Evolutionary conservation across 306 rosid genomes (phyloP), one percentile per base, ranked within the genome.

Genomic region (Fragaria iinumae): DNA sequence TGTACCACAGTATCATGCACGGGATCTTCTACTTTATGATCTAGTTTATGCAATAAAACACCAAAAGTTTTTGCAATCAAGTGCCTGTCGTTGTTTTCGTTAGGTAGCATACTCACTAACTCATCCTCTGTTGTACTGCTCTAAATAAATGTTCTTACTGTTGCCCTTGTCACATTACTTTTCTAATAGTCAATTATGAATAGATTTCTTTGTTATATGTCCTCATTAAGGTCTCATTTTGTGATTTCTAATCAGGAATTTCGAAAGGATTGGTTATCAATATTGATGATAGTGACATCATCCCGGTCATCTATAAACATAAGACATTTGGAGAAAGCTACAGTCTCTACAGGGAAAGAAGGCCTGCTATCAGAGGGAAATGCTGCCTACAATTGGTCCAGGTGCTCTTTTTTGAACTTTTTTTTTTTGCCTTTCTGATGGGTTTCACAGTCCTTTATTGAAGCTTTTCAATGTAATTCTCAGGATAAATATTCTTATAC

Each of bases 251-350:
- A 72, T 78, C 90, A 95, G 99, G 97, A 87, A 75, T 95, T 95
- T 69, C 91, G 96, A 60, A 95, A 87, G 90, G 97, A 87, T 80
- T 95, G 99, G 99, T 88, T 95, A 64, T 89, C 88, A 23, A 84
- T 92, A 76, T 86, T 95, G 88, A 91, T 95, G 97, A 81, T 90
- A 77, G 97, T 89, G 69, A 95, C 98, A 17, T 95, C 98, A 72
- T 95, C 98, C 5, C 92, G 98, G 38, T 92, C 98, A 67, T 88
- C 97, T 78, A 95, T 88, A 86, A 95, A 92, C 87, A 92, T 95
- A 79, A 86, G 98, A 88, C 98, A 95, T 81, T 87, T 95, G 91
- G 98, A 95, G 91, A 95, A 90, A 89, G 98, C 98, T 77, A 95
- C 98, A 76, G 93, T 92, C 52, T 92, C 98, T 73, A 90, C 98